Base-by-base conservation (phyloP, 2,329 filamentous ascomycete species). In the Nemania bipapillata region DNA sequence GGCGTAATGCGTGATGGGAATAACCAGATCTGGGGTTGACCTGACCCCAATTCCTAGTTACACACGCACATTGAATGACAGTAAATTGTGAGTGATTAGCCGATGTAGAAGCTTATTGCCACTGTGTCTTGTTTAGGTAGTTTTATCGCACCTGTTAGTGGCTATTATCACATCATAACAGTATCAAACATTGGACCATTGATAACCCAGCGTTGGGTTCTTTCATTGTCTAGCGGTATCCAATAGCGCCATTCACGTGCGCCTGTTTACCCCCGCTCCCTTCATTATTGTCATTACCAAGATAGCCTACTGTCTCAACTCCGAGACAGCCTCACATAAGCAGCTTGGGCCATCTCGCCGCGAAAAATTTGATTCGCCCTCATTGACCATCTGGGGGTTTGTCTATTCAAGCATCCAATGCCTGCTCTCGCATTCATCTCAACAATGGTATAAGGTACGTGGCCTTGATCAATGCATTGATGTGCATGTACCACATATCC, bases 281-380 rank as follows among this genome's bases (percentile, higher is more conserved):
- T 32, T 32, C 30, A 32, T 32, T 32, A 45, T 45, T 45, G 4
- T 2, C 17, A n/a, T n/a, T n/a, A n/a, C n/a, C n/a, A n/a, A n/a
- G n/a, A n/a, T n/a, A n/a, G n/a, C n/a, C n/a, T 6, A 45, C 40
- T 45, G 40, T 30, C 47, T 30, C 32, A 52, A 30, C 15, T 63
- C 49, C 37, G 22, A 63, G 64, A 53, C 64, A 59, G 9, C 47
- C 32, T 68, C 55, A 12, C 54, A 49, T 28, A 63, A 45, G 40
- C 40, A 53, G 65, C 59, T 67, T 30, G 59, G 65, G 30, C 65
- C 59, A 63, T 47, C 15, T 17, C 20, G 22, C 7, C 47, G 40
- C 26, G 22, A 35, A 58, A 58, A 32, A 11, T 40, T 42, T 30
- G 20, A 28, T 24, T 45, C 30, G 15, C 26, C 20, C 40, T n/a